Conservation (phyloP, 2,329 filamentous ascomycete genomes). For the Hypoxylon rubiginosum region DNA sequence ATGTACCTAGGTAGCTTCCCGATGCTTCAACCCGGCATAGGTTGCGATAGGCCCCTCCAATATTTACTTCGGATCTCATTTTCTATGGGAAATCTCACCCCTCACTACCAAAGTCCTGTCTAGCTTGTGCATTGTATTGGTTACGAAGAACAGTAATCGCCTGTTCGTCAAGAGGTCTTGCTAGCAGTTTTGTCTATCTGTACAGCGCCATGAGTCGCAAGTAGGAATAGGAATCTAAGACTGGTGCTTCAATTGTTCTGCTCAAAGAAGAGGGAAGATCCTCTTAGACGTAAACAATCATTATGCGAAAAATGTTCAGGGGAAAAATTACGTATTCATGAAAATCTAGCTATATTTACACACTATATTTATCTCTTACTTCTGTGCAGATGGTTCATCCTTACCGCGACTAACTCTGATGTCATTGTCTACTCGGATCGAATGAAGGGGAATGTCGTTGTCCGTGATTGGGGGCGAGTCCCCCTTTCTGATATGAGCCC, state of each 20-base stretch:
- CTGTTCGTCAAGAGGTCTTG: not conserved
- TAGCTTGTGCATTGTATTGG: too few species aligned
- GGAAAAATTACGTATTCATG: not conserved
- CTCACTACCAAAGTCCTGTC: too few species aligned
- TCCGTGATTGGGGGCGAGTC: not conserved
- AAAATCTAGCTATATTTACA: not conserved
- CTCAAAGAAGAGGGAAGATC: not conserved
- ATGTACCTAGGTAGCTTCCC: not conserved
- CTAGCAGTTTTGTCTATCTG: not conserved
- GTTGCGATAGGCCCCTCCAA: not conserved
- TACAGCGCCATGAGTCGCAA: not conserved
- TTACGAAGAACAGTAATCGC: too few species aligned
- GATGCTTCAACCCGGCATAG: not conserved
- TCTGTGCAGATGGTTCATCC: not conserved
- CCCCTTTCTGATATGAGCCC: conserved; percentile 2
- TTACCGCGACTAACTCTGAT: conserved; percentile 1
- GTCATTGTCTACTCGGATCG: conserved; percentile 1
- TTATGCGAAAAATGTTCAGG: not conserved
- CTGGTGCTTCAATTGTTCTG: not conserved
- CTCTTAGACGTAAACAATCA: not conserved
- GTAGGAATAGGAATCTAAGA: not conserved
- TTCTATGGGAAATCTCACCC: not conserved
- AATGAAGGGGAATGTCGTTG: conserved; percentile 1
- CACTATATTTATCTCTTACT: not conserved
- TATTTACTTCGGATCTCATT: not conserved